Evolutionary conservation across 192 early-diverging fungal species (phyloP).

Genomic region (Umbelopsis sp.): DNA sequence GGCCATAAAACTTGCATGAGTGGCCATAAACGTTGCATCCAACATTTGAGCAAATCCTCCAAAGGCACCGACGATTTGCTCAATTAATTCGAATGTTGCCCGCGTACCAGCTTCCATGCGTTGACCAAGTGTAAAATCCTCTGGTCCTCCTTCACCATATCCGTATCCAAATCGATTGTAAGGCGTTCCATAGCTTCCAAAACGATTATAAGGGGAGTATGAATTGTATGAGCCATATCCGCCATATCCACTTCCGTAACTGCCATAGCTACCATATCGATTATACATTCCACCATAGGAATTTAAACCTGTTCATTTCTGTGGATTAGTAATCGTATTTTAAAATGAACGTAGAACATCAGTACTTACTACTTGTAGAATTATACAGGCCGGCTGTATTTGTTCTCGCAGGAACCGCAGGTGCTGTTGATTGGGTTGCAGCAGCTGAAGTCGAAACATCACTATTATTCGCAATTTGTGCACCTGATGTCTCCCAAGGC

Average conservation of each 20-base stretch:
- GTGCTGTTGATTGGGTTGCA: constrained; percentile 21
- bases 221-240: constrained; percentile 44
- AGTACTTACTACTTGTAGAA: constrained; percentile 19
- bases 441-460: constrained; percentile 31
- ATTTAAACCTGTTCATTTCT: neutral
- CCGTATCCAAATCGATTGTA: constrained; percentile 46
- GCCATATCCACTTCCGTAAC: constrained; percentile 47
- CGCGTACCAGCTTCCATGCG: constrained; percentile 84
- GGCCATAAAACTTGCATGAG: constrained; percentile 85
- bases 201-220: constrained; percentile 38
- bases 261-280: constrained; percentile 43
- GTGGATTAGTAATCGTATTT: constrained; percentile 27
- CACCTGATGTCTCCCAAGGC: constrained; percentile 65
- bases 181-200: constrained; percentile 37
- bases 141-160: constrained; percentile 55
- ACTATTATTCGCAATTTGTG: constrained; percentile 26
- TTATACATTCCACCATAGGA: constrained; percentile 18
- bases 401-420: constrained; percentile 43
- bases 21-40: constrained; percentile 93
- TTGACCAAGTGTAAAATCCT: constrained; percentile 68
- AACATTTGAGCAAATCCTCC: constrained; percentile 95
- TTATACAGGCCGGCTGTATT: constrained; percentile 18
- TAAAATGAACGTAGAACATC: neutral
- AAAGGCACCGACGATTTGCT: constrained; percentile 89
- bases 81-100: constrained; percentile 85